Evolutionary conservation across 2,329 filamentous ascomycete species (phyloP).

Genomic region (Paracoccidioides brasiliensis): DNA sequence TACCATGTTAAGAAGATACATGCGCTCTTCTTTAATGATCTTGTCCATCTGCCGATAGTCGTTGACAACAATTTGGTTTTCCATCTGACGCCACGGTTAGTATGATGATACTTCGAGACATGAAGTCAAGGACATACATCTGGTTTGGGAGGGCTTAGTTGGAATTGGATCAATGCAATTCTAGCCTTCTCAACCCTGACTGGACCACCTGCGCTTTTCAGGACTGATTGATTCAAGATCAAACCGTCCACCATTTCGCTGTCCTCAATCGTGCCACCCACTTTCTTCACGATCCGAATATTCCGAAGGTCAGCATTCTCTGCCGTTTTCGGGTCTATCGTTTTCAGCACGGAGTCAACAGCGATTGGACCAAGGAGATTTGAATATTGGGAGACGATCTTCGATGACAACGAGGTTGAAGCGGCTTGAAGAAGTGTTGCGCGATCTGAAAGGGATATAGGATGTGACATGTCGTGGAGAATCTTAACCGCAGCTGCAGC

Average conservation of each 20-base stretch:
- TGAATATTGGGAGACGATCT: constrained; percentile 96
- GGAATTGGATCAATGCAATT: constrained; percentile 97
- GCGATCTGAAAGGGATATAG: constrained; percentile 78
- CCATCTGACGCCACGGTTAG: constrained; percentile 52
- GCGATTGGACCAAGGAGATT: constrained; percentile 94
- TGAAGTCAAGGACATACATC: constrained; percentile 49
- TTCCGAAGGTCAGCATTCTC: constrained; percentile 95
- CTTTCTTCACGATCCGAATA: constrained; percentile 94
- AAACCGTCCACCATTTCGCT: constrained; percentile 93
- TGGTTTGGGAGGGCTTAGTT: constrained; percentile 93
- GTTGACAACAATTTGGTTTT: constrained; percentile 98
- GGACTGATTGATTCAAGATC: constrained; percentile 79
- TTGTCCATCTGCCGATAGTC: constrained; percentile 99
- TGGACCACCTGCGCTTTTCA: constrained; percentile 88
- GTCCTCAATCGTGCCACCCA: constrained; percentile 95
- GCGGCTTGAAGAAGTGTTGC: constrained; percentile 87
- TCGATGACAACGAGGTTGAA: constrained; percentile 92
- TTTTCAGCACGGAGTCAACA: constrained; percentile 88
- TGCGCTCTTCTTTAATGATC: constrained; percentile 97
- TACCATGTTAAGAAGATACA: constrained; percentile 95
- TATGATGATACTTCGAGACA: constrained; percentile 10
- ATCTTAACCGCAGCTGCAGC: constrained; percentile 78
- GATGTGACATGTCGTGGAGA: constrained; percentile 89
- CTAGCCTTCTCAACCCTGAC: constrained; percentile 90
- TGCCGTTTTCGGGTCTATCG: constrained; percentile 88